Conservation (phyloP, 2,329 filamentous ascomycete species). For the Stachybotrys chlorohalonatus region DNA sequence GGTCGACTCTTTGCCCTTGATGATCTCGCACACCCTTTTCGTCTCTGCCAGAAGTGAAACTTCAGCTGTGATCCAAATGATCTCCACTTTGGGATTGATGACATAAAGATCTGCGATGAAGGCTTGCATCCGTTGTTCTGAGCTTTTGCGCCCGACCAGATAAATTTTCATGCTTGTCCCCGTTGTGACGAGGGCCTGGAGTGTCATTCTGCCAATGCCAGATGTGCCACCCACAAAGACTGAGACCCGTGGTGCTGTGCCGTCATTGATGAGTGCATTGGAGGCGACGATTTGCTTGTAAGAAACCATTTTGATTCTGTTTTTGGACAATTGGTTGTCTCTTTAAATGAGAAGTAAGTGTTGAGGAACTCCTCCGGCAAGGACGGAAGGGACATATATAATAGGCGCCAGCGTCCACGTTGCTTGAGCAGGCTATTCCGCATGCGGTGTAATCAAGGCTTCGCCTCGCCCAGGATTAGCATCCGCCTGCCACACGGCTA, state of each 20-base stretch:
- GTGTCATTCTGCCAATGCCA: slow-evolving; percentile 33
- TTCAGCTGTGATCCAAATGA: slow-evolving; percentile 33
- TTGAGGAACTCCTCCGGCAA: too few relatives aligned
- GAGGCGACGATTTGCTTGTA: slow-evolving; percentile 24
- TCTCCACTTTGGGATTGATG: slow-evolving; percentile 27
- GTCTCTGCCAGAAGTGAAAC: slow-evolving; percentile 33
- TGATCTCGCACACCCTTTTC: slow-evolving; percentile 25
- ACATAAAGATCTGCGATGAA: slow-evolving; percentile 26
- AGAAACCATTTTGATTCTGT: slow-evolving; percentile 17
- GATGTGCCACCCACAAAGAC: slow-evolving; percentile 37
- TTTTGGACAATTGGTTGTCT: too few relatives aligned
- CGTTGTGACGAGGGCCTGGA: slow-evolving; percentile 24
- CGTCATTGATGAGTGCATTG: slow-evolving; percentile 29
- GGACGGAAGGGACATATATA: too few relatives aligned
- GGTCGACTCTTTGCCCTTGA: slow-evolving; percentile 25
- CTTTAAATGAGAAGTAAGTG: too few relatives aligned
- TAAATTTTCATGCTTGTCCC: slow-evolving; percentile 28
- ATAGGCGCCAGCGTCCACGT: too few relatives aligned
- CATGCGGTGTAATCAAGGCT: too few relatives aligned
- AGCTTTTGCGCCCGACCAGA: slow-evolving; percentile 30
- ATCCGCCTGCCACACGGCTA: too few relatives aligned
- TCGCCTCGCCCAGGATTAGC: too few relatives aligned
- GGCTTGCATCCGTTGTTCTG: slow-evolving; percentile 14
- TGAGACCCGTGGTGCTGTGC: slow-evolving; percentile 24
- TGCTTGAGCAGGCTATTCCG: too few relatives aligned